Percentiles rank a stretch among this genome's conserved stretches.
phyloP scores from a whole-genome alignment of 108 stramenopile species.

The Tribonema minus region DNA sequence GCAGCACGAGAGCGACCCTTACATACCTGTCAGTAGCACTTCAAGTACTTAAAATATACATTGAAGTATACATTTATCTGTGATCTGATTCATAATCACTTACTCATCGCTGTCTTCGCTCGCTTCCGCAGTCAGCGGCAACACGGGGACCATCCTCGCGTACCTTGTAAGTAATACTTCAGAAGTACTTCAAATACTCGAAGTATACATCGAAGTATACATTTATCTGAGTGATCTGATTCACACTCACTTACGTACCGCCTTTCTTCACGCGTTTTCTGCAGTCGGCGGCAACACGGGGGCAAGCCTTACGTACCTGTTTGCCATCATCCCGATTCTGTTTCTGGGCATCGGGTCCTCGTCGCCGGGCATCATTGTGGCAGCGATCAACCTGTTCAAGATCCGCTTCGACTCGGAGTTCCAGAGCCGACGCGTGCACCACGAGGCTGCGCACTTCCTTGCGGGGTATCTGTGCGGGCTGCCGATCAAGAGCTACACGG shows the following conservation, averaged over 20 bases:
- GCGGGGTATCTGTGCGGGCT: constrained; percentile 18
- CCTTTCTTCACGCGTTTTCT: too few relatives aligned
- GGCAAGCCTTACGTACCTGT: constrained; percentile 34
- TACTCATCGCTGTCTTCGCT: too few relatives aligned
- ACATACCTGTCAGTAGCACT: constrained; percentile 43
- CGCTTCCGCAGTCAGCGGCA: too few relatives aligned
- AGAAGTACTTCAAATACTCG: too few relatives aligned
- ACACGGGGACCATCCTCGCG: too few relatives aligned
- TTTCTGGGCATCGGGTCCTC: constrained; percentile 39
- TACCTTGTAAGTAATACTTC: too few relatives aligned
- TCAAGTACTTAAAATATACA: too few relatives aligned
- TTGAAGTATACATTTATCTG: too few relatives aligned
- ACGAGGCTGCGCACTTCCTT: constrained; percentile 26
- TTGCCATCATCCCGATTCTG: constrained; percentile 30
- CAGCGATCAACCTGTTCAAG: constrained; percentile 15
- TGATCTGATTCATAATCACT: too few relatives aligned
- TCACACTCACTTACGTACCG: too few relatives aligned
- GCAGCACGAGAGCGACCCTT: constrained; percentile 24
- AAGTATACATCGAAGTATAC: too few relatives aligned
- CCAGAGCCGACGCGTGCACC: constrained; percentile 15
- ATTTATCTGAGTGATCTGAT: too few relatives aligned
- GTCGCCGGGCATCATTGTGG: constrained; percentile 40
- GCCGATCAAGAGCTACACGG: constrained; percentile 20
- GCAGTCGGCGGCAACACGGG: constrained; percentile 31
- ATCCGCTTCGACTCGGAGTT: constrained; percentile 9